Base-by-base conservation (phyloP, 768 basidiomycete genomes). In the Coprinopsis cinerea region DNA sequence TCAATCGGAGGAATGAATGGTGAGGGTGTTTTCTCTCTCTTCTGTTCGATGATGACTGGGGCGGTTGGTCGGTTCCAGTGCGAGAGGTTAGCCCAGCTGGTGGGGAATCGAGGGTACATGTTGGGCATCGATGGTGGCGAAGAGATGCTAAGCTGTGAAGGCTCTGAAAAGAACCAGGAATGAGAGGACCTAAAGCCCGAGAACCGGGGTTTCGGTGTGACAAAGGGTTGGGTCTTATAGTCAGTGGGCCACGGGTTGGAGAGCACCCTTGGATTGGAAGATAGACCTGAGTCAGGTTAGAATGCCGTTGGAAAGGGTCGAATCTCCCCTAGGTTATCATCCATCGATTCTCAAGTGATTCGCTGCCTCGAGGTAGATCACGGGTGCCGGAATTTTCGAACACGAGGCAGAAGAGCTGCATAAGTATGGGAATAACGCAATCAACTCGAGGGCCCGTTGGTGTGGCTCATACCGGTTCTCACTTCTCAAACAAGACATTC, bases 371-470 rank as follows among this genome's bases (percentile, higher is more conserved):
- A 53, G 51, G 52, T 35, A 47, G 56, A 59, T 60, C 61, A 60
- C 59, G 57, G 53, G 61, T 55, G 22, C 23, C 20, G 5, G 39
- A 20, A 11, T 53, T 43, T 47, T 25, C 35, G 36, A 37, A 54
- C 61, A 62, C 59, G 61, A 62, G 61, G 61, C 61, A 44, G 13
- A 20, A 41, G 30, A 48, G 41, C 26, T 46, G 36, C 27, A n/a
- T n/a, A n/a, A n/a, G n/a, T n/a, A 39, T 53, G 43, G 39, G 14
- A 18, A 37, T 48, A 32, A 11, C 40, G 27, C 53, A 48, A 55
- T 50, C 54, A 49, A 53, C 53, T 47, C 46, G 53, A 56, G 55
- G 51, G 49, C 27, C 28, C 17, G 15, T 7, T 7, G 15, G 30
- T 7, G 30, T 39, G 42, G n/a, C 36, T 26, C 44, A 52, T 42